Conservation (phyloP, 1,139 yeast genomes). For the Saccharomycopsis hybrid region DNA sequence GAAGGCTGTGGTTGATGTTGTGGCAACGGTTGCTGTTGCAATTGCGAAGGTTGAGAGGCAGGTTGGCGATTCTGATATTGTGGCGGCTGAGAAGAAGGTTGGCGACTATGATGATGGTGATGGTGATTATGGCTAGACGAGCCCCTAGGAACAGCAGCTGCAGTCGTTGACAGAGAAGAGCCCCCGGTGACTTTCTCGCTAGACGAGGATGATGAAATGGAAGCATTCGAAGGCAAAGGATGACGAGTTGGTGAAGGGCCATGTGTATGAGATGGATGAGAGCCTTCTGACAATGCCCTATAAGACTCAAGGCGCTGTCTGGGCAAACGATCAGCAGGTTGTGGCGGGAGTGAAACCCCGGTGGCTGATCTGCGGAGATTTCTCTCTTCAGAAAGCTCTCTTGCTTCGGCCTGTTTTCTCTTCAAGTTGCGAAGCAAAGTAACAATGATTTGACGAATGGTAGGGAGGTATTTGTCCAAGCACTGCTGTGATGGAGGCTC, state of each 20-base stretch:
- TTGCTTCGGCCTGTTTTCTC: constrained; percentile 55
- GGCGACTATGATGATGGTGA: too few species aligned
- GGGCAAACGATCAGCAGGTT: not conserved
- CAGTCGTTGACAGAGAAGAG: not conserved
- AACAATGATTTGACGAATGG: constrained; percentile 81
- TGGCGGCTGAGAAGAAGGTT: not conserved
- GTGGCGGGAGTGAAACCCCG: not conserved
- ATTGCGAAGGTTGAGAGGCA: not conserved
- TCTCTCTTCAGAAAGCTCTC: not conserved
- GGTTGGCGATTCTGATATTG: not conserved
- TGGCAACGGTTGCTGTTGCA: constrained; percentile 18
- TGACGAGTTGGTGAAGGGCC: not conserved
- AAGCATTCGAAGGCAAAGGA: not conserved
- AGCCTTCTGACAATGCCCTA: not conserved
- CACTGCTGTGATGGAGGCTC: constrained; percentile 83
- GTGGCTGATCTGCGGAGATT: not conserved
- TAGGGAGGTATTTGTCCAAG: constrained; percentile 74
- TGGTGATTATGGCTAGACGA: constrained; percentile 12
- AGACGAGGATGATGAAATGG: too few species aligned
- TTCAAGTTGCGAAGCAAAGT: constrained; percentile 74
- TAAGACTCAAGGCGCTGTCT: not conserved
- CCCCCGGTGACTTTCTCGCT: too few species aligned
- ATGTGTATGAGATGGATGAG: not conserved
- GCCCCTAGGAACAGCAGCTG: constrained; percentile 19
- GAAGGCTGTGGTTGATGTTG: constrained; percentile 18